Conservation (phyloP, 2,329 filamentous ascomycete species). For the Stemphylium beticola region DNA sequence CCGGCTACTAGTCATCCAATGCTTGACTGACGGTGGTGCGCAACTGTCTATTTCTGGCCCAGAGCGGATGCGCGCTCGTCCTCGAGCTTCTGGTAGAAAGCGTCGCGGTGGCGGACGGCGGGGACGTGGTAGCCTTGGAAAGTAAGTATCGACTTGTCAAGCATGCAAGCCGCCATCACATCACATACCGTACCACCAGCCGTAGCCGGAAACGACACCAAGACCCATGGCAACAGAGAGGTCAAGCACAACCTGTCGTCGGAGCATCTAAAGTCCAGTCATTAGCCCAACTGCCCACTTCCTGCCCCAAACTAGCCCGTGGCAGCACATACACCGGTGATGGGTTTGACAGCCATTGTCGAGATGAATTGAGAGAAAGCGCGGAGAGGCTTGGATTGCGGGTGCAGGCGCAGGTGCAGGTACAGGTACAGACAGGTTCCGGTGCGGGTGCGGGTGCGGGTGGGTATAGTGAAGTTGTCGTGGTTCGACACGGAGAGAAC, state of each 20-base stretch:
- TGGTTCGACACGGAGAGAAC: conserved; percentile 33
- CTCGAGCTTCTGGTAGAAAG: conserved; percentile 69
- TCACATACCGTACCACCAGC: conserved; percentile 70
- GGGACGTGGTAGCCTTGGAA: conserved; percentile 68
- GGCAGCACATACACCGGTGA: conserved; percentile 56
- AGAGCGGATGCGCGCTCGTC: conserved; percentile 62
- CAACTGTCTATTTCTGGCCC: conserved; percentile 41
- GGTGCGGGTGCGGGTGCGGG: conserved; percentile 39
- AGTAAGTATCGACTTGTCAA: conserved; percentile 3
- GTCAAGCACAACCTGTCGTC: conserved; percentile 69
- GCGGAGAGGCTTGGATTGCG: conserved; percentile 39
- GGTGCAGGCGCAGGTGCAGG: conserved; percentile 38
- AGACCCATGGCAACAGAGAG: conserved; percentile 70
- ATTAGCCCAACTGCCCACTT: conserved; percentile 31
- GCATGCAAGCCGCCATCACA: not conserved
- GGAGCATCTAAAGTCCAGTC: conserved; percentile 63
- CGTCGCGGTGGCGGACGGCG: conserved; percentile 67
- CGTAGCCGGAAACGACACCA: conserved; percentile 67
- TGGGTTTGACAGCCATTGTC: conserved; percentile 57
- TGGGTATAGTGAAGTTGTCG: conserved; percentile 37
- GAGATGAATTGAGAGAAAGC: conserved; percentile 28
- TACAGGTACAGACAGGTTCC: conserved; percentile 3
- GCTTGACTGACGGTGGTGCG: conserved; percentile 16
- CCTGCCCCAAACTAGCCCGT: conserved; percentile 34
- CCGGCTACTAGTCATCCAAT: conserved; percentile 34